These are phyloP conservation scores for Metschnikowia noctiluminum DNA, from an alignment of 805 yeast species.

Conservation along the genomic window DNA sequence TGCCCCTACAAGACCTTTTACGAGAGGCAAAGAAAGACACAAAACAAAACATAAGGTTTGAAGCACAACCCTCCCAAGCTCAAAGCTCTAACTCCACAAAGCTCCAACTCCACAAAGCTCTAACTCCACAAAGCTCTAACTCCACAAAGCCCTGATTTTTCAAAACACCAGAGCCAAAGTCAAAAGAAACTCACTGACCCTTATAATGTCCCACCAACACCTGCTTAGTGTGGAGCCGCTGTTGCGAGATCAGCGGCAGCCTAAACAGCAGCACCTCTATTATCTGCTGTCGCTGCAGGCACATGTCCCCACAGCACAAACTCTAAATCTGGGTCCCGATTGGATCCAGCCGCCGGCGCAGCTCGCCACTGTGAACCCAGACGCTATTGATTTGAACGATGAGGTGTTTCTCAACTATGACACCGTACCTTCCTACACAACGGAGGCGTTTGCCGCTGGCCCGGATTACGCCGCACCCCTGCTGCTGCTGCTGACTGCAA, in stretches of 20 bases:
- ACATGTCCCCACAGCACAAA: not conserved
- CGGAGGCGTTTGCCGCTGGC: conserved; percentile 4
- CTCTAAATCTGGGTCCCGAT: conserved; percentile 1
- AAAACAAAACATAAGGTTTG: too few species aligned
- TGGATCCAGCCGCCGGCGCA: conserved; percentile 20
- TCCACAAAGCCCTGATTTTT: not conserved
- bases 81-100: not conserved
- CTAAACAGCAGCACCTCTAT: not conserved
- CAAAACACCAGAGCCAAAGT: not conserved
- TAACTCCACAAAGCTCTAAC: not conserved
- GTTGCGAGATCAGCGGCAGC: conserved; percentile 1
- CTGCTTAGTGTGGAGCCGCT: conserved; percentile 8
- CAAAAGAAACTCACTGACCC: not conserved
- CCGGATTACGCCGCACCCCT: not conserved
- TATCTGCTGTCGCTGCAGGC: not conserved
- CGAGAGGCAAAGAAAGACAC: too few species aligned
- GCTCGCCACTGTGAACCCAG: conserved; percentile 15
- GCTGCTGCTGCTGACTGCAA: conserved; percentile 12
- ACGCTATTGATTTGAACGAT: conserved; percentile 24
- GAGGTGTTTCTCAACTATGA: conserved; percentile 23
- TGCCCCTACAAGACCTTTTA: too few species aligned
- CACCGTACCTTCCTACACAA: conserved; percentile 2
- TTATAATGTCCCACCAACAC: conserved; percentile 4
- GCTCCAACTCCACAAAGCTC: not conserved
- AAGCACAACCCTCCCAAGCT: too few species aligned